These are phyloP conservation scores for Cardamine resedifolia DNA, from an alignment of 345 rosid species.

Conservation along the genomic window DNA sequence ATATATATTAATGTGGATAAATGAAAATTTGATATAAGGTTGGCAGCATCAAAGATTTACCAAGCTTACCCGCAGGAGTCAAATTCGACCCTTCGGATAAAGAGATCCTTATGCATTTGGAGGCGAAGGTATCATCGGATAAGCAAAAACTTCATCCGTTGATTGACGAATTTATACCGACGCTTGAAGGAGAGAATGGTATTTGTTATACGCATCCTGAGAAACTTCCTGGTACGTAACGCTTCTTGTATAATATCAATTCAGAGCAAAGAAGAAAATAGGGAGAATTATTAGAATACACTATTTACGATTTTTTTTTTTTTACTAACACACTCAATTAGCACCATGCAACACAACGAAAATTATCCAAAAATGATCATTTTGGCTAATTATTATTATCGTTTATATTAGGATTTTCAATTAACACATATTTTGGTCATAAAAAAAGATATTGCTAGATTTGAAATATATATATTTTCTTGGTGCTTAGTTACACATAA, in stretches of 20 bases:
- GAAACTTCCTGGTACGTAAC: constrained; percentile 73
- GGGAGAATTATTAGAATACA: not conserved
- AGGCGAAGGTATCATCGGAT: constrained; percentile 66
- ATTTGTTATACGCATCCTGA: constrained; percentile 96
- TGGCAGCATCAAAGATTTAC: constrained; percentile 64
- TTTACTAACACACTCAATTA: not conserved
- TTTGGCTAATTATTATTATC: not conserved
- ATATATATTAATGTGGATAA: not conserved
- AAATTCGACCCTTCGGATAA: constrained; percentile 91
- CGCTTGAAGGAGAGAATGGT: constrained; percentile 84
- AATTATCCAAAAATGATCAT: not conserved
- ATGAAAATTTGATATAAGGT: constrained; percentile 38
- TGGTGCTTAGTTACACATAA: not conserved
- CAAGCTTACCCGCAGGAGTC: constrained; percentile 91
- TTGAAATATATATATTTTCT: not conserved
- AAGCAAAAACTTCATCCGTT: constrained; percentile 69
- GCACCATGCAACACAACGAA: not conserved
- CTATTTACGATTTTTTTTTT: not conserved
- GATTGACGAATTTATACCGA: constrained; percentile 80
- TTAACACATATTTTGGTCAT: not conserved
- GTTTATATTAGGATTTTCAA: too few species aligned
- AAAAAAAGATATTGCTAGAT: not conserved
- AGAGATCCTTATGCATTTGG: constrained; percentile 87
- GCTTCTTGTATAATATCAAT: not conserved
- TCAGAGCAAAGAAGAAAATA: not conserved